These are phyloP conservation scores for Penicillium hordei DNA, from an alignment of 2,329 filamentous ascomycete genomes.

Conservation along the genomic window DNA sequence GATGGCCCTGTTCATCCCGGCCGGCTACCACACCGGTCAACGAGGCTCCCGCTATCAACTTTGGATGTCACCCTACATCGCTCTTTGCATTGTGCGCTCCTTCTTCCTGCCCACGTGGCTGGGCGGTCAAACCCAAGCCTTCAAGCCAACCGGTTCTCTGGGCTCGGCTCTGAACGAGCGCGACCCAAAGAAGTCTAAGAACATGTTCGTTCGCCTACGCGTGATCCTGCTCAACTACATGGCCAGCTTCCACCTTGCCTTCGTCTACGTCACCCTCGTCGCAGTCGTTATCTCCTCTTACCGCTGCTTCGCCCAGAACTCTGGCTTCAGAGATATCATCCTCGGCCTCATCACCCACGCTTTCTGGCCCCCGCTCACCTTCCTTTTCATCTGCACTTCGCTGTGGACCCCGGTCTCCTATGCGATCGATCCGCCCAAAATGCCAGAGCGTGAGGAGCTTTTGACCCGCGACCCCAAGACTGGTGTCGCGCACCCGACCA, in stretches of 20 bases:
- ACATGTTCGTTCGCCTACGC: slow-evolving; percentile 53
- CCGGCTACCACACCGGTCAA: slow-evolving; percentile 61
- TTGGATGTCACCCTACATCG: slow-evolving; percentile 65
- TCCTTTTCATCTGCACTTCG: slow-evolving; percentile 56
- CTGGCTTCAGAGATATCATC: slow-evolving; percentile 45
- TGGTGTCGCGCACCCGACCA: slow-evolving; percentile 50
- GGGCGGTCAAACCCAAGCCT: slow-evolving; percentile 58
- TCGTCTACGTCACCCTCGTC: slow-evolving; percentile 55
- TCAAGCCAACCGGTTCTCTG: slow-evolving; percentile 62
- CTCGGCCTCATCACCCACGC: slow-evolving; percentile 59
- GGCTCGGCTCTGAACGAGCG: slow-evolving; percentile 59
- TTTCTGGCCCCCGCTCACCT: slow-evolving; percentile 62
- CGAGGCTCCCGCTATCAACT: slow-evolving; percentile 57
- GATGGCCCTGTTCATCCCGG: slow-evolving; percentile 58
- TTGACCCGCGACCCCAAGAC: slow-evolving; percentile 54
- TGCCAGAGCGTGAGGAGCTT: slow-evolving; percentile 59
- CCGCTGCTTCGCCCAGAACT: slow-evolving; percentile 49
- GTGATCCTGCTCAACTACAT: slow-evolving; percentile 58
- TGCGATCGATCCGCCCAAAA: slow-evolving; percentile 59
- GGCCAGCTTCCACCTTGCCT: slow-evolving; percentile 56
- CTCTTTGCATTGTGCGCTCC: slow-evolving; percentile 57
- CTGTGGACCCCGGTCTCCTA: slow-evolving; percentile 62
- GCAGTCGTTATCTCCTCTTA: slow-evolving; percentile 54
- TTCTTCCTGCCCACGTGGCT: slow-evolving; percentile 61
- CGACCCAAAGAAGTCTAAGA: slow-evolving; percentile 42